These are phyloP conservation scores for Blastobotrys aristatus DNA, from an alignment of 1,139 yeast species.

Conservation along the genomic window DNA sequence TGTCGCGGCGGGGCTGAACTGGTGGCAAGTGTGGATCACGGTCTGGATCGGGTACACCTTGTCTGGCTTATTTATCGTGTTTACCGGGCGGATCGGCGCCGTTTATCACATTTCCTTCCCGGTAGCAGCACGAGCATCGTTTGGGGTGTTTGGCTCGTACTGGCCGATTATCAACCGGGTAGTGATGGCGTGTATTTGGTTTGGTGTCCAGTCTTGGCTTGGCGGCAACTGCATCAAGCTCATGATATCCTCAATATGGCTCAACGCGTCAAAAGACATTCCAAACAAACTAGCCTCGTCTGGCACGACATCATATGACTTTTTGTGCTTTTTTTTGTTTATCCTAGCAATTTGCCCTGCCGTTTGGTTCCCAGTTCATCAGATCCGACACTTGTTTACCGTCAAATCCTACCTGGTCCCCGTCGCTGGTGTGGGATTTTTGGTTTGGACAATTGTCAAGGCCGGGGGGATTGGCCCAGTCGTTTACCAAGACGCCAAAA, in stretches of 20 bases:
- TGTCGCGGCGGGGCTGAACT: constrained; percentile 62
- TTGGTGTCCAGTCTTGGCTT: constrained; percentile 74
- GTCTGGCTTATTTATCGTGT: constrained; percentile 32
- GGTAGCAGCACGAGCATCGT: constrained; percentile 36
- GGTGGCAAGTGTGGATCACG: constrained; percentile 92
- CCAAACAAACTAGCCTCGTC: constrained; percentile 44
- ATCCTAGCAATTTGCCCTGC: constrained; percentile 76
- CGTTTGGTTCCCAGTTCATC: constrained; percentile 75
- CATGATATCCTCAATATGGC: constrained; percentile 42
- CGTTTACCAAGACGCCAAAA: constrained; percentile 45
- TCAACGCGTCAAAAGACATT: constrained; percentile 34
- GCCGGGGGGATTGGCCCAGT: constrained; percentile 73
- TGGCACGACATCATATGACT: constrained; percentile 61
- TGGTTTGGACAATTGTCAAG: constrained; percentile 73
- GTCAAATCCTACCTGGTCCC: constrained; percentile 73
- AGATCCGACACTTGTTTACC: constrained; percentile 74
- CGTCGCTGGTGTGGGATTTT: constrained; percentile 70
- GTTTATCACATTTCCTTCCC: constrained; percentile 38
- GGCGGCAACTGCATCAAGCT: constrained; percentile 79
- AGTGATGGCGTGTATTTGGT: constrained; percentile 82
- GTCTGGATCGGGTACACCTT: constrained; percentile 53
- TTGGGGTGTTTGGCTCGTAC: constrained; percentile 37
- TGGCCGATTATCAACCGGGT: constrained; percentile 39
- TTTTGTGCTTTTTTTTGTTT: constrained; percentile 69
- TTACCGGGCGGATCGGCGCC: constrained; percentile 37